Conservation (phyloP, 345 rosid genomes). For the Moringa oleifera region DNA sequence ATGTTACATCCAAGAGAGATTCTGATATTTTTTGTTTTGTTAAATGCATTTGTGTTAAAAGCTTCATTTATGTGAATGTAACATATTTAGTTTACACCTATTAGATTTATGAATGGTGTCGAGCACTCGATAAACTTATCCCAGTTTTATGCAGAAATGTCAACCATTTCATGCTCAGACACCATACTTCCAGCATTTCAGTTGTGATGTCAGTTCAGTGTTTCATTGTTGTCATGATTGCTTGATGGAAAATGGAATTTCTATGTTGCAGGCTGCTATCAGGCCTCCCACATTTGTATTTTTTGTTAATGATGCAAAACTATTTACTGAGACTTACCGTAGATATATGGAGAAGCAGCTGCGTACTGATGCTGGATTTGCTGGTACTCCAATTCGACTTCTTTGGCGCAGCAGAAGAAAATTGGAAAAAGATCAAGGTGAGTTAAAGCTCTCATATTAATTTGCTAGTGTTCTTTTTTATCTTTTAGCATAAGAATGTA, state of each 20-base stretch:
- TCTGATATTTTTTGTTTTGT: too few relatives aligned
- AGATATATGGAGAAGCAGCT: conserved; percentile 96
- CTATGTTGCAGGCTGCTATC: conserved; percentile 72
- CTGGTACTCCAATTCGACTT: conserved; percentile 83
- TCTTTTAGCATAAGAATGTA: not conserved
- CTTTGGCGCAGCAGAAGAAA: conserved; percentile 93
- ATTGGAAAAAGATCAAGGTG: conserved; percentile 55
- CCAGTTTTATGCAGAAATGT: not conserved
- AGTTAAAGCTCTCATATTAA: conserved; percentile 7
- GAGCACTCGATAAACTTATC: conserved; percentile 3
- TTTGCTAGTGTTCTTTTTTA: not conserved
- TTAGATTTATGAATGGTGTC: too few relatives aligned
- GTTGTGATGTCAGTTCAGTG: not conserved
- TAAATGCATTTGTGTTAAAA: too few relatives aligned
- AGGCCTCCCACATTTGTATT: conserved; percentile 97
- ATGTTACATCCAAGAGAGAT: too few relatives aligned
- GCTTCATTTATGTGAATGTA: not conserved
- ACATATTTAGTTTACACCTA: not conserved
- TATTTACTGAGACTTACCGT: conserved; percentile 84
- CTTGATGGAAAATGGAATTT: conserved; percentile 6
- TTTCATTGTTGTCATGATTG: not conserved
- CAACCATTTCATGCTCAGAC: not conserved
- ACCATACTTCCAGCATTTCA: too few relatives aligned
- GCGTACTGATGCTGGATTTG: conserved; percentile 76
- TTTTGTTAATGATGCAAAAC: conserved; percentile 87